phyloP scores from a whole-genome alignment of 2,329 filamentous ascomycete genomes.

The Ophiostoma tasmaniense region DNA sequence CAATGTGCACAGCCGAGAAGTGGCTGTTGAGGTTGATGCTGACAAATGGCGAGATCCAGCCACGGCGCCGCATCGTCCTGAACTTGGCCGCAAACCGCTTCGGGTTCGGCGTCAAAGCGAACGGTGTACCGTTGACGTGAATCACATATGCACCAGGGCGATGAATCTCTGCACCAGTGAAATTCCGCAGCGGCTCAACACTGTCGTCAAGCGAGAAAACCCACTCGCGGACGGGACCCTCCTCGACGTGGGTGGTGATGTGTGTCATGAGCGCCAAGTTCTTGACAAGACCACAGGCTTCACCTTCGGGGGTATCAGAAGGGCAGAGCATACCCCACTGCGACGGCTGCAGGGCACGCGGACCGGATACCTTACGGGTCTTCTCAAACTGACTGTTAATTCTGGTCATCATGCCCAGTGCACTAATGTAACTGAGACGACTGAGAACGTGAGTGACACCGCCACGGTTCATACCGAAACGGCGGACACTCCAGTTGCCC shows the following conservation, averaged over 20 bases:
- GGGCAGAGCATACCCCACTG: conserved; percentile 98
- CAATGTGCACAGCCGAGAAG: conserved; percentile 85
- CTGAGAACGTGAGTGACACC: conserved; percentile 95
- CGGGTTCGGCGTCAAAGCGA: conserved; percentile 76
- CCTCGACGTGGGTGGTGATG: conserved; percentile 93
- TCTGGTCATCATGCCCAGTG: conserved; percentile 98
- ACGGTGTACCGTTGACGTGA: conserved; percentile 90
- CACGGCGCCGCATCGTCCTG: conserved; percentile 76
- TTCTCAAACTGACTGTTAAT: conserved; percentile 99
- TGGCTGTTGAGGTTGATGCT: conserved; percentile 95
- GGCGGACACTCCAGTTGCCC: conserved; percentile 95
- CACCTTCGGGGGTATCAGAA: conserved; percentile 95
- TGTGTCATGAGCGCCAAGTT: conserved; percentile 98
- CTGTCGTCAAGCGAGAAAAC: conserved; percentile 82
- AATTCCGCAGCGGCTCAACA: conserved; percentile 64
- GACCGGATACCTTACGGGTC: conserved; percentile 91
- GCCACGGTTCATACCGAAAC: conserved; percentile 97
- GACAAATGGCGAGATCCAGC: conserved; percentile 90
- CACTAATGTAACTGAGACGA: conserved; percentile 89
- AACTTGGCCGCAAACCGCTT: conserved; percentile 81
- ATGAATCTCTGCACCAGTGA: conserved; percentile 76
- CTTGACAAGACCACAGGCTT: conserved; percentile 95
- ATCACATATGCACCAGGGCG: conserved; percentile 76
- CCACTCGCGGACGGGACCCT: conserved; percentile 78
- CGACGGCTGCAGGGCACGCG: conserved; percentile 89